Evolutionary conservation across 2,329 filamentous ascomycete species (phyloP).

Genomic region (Colletotrichum sp.): DNA sequence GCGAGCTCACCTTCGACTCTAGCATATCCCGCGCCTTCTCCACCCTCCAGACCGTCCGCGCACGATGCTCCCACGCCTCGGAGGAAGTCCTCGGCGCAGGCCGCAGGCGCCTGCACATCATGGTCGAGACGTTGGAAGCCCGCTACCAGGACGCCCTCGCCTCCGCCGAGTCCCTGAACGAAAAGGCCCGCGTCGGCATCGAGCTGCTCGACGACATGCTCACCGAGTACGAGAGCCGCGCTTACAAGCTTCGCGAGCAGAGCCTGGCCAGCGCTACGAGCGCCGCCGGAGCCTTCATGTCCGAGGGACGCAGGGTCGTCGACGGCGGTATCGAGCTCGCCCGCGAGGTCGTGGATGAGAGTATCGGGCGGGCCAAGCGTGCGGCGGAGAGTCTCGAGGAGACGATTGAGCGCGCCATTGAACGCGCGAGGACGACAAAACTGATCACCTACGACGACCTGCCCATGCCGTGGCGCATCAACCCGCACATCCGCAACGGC

Average conservation of each 20-base stretch:
- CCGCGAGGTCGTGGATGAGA: conserved; percentile 78
- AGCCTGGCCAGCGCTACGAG: conserved; percentile 71
- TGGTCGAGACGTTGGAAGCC: conserved; percentile 90
- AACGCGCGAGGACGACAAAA: conserved; percentile 77
- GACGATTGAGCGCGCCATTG: conserved; percentile 80
- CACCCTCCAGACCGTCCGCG: conserved; percentile 84
- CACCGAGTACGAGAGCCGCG: conserved; percentile 82
- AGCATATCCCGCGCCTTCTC: conserved; percentile 85
- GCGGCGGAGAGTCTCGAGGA: conserved; percentile 85
- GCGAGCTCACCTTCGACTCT: conserved; percentile 81
- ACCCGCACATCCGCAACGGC: conserved; percentile 88
- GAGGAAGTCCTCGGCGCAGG: conserved; percentile 90
- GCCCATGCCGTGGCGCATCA: conserved; percentile 90
- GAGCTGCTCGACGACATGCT: conserved; percentile 86
- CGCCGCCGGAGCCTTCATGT: conserved; percentile 75
- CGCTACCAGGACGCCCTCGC: conserved; percentile 86
- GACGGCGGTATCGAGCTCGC: conserved; percentile 80
- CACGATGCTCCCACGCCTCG: conserved; percentile 87
- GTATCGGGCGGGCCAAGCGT: conserved; percentile 80
- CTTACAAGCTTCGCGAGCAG: conserved; percentile 79
- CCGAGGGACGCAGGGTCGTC: conserved; percentile 78
- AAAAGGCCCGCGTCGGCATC: conserved; percentile 89
- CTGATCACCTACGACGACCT: conserved; percentile 90
- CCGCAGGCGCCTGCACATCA: conserved; percentile 80
- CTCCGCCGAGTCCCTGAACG: conserved; percentile 85